Evolutionary conservation across 495 filamentous ascomycete genomes (phyloP).

Genomic region (Entonaema liquescens): DNA sequence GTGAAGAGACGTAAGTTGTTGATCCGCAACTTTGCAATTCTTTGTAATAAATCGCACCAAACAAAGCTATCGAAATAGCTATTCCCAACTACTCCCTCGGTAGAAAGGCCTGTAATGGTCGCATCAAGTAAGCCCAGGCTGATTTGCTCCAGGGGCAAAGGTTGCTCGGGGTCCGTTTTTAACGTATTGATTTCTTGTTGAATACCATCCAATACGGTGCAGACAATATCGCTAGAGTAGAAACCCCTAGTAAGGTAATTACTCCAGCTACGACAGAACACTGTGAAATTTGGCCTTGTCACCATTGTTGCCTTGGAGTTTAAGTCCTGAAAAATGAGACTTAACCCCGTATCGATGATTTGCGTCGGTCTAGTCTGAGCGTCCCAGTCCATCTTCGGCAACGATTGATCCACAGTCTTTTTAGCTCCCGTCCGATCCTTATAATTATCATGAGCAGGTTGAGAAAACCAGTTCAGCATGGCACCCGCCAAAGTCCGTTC

Average conservation of each 20-base stretch:
- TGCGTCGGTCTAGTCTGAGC: slow-evolving; percentile 12
- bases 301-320: background rate
- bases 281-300: slow-evolving; percentile 12
- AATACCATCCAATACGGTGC: slow-evolving; percentile 35
- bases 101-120: slow-evolving; percentile 35
- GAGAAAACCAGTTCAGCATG: slow-evolving; percentile 6
- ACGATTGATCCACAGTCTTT: slow-evolving; percentile 6
- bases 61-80: slow-evolving; percentile 11
- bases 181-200: slow-evolving; percentile 8
- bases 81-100: background rate
- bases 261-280: slow-evolving; percentile 38
- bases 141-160: background rate
- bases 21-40: slow-evolving; percentile 27
- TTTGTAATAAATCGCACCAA: slow-evolving; percentile 35
- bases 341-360: slow-evolving; percentile 25
- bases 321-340: slow-evolving; percentile 21
- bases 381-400: slow-evolving; percentile 16
- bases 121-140: slow-evolving; percentile 33
- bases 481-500: background rate
- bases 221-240: slow-evolving; percentile 26
- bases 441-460: background rate
- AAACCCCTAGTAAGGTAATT: slow-evolving; percentile 13
- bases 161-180: background rate
- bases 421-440: background rate
- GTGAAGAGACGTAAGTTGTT: slow-evolving; percentile 34